Conservation (phyloP, 164 flowering plant species). For the Umbilicus rupestris region DNA sequence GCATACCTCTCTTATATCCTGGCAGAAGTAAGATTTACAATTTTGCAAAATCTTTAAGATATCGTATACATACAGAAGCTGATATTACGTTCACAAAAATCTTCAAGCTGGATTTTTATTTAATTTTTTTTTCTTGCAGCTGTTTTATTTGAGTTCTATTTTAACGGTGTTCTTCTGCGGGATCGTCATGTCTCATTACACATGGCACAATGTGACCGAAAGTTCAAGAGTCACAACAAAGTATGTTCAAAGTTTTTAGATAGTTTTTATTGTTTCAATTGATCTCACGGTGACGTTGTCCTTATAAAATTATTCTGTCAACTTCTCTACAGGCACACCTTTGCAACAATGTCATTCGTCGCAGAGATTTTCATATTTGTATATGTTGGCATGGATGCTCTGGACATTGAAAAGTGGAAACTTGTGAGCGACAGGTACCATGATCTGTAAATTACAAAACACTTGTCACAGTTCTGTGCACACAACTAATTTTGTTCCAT, state of each 20-base stretch:
- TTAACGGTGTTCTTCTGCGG: constrained; percentile 95
- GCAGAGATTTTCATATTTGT: constrained; percentile 85
- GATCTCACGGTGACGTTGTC: too few species aligned
- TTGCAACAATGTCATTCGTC: constrained; percentile 81
- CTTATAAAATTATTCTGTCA: too few species aligned
- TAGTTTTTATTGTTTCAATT: too few species aligned
- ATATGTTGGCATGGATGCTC: constrained; percentile 95
- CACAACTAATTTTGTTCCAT: not conserved
- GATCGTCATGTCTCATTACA: constrained; percentile 61
- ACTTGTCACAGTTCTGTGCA: not conserved
- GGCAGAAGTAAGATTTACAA: constrained; percentile 56
- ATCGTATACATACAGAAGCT: too few species aligned
- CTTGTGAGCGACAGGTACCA: constrained; percentile 43
- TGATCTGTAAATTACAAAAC: not conserved
- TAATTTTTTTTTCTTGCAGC: constrained; percentile 34
- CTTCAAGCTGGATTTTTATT: not conserved
- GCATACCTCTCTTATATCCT: constrained; percentile 86
- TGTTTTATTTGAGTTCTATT: constrained; percentile 68
- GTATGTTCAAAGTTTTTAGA: constrained; percentile 21
- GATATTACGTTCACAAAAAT: not conserved
- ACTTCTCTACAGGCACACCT: constrained; percentile 54
- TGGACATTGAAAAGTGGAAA: constrained; percentile 80
- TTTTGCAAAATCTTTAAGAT: not conserved
- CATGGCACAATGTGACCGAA: constrained; percentile 94
- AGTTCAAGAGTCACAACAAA: constrained; percentile 82